Evolutionary conservation across 2,329 filamentous ascomycete genomes (phyloP).

Genomic region (Diplodia mutila): DNA sequence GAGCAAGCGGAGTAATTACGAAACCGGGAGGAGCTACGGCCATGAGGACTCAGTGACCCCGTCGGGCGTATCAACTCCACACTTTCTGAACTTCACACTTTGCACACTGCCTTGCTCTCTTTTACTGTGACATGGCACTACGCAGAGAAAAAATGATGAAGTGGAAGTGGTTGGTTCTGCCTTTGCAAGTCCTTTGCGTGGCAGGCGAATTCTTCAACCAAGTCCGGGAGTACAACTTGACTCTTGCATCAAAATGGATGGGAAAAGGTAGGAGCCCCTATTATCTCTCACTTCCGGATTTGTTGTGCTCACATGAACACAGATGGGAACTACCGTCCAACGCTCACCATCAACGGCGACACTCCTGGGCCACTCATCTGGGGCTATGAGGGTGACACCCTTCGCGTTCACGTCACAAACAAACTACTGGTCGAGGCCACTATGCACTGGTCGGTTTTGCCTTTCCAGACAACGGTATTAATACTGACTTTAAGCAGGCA

Average conservation of each 20-base stretch:
- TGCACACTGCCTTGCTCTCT: background rate
- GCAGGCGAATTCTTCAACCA: background rate
- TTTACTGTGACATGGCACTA: background rate
- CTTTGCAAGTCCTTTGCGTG: background rate
- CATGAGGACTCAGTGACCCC: background rate
- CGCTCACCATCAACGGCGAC: background rate
- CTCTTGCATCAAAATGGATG: background rate
- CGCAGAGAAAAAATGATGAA: background rate
- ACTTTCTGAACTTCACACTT: background rate
- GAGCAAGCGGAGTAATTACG: background rate
- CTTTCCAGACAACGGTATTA: background rate
- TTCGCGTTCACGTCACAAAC: slow-evolving; percentile 46
- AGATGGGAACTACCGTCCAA: slow-evolving; percentile 3
- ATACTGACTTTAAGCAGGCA: background rate
- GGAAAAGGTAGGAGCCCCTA: background rate
- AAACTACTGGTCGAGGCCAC: slow-evolving; percentile 53
- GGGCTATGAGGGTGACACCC: slow-evolving; percentile 7
- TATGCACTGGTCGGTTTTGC: slow-evolving; percentile 53
- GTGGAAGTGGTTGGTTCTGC: background rate
- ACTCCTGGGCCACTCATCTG: slow-evolving; percentile 5
- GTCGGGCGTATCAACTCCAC: background rate
- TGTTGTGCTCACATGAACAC: background rate
- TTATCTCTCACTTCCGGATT: fast-evolving
- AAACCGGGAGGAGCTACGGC: background rate
- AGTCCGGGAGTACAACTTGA: slow-evolving; percentile 2